These are phyloP conservation scores for Lunasporangiospora selenospora DNA, from an alignment of 192 early-diverging fungal genomes.

Conservation along the genomic window DNA sequence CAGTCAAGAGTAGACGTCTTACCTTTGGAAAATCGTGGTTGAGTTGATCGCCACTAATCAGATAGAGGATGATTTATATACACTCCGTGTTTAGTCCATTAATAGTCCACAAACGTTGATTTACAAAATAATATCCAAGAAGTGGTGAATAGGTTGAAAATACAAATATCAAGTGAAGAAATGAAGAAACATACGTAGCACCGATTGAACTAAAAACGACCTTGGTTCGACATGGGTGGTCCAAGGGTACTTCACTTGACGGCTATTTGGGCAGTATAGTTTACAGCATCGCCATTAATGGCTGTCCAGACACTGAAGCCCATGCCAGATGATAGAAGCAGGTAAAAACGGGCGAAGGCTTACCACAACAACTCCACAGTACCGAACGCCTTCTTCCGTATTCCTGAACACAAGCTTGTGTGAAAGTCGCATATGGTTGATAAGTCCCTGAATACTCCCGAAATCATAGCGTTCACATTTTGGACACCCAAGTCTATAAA, in stretches of 20 bases:
- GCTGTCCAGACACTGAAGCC: neutral
- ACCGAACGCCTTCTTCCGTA: slow-evolving; percentile 74
- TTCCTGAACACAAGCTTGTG: slow-evolving; percentile 79
- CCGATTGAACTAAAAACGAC: slow-evolving; percentile 38
- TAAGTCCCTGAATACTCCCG: slow-evolving; percentile 83
- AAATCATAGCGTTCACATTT: slow-evolving; percentile 80
- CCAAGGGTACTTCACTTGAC: slow-evolving; percentile 28
- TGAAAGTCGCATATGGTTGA: slow-evolving; percentile 81
- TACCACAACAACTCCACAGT: slow-evolving; percentile 74
- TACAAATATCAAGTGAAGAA: neutral
- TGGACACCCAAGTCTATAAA: slow-evolving; percentile 78
- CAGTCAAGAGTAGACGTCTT: too few relatives aligned
- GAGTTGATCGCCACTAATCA: slow-evolving; percentile 27
- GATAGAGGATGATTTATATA: too few relatives aligned
- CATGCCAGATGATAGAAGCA: neutral
- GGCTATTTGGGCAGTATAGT: slow-evolving; percentile 22
- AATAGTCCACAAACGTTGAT: too few relatives aligned
- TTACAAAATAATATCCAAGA: too few relatives aligned
- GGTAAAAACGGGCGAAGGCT: neutral
- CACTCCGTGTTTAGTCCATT: too few relatives aligned
- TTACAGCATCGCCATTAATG: neutral
- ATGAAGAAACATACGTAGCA: slow-evolving; percentile 1
- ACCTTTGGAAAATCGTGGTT: slow-evolving; percentile 18
- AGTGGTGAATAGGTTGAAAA: slow-evolving; percentile 10
- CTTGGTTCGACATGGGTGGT: slow-evolving; percentile 39